Evolutionary conservation across 768 basidiomycete genomes (phyloP).

Genomic region (Hypsizygus marmoreus): DNA sequence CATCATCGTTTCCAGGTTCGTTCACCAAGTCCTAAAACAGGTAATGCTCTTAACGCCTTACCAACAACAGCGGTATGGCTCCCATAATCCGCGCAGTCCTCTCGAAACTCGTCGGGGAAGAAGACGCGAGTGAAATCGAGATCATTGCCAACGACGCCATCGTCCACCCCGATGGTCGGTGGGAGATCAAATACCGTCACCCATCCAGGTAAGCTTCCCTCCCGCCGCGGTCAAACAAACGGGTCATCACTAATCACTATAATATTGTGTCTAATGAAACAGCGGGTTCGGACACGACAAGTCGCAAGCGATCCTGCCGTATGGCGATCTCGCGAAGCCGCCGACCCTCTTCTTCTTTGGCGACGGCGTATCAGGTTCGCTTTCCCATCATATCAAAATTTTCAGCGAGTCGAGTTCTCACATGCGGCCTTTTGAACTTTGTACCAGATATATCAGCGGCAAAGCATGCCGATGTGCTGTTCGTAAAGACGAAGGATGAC

Average conservation of each 20-base stretch:
- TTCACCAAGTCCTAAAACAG: conserved; percentile 4
- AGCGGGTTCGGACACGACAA: conserved; percentile 96
- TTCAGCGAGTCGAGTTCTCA: not conserved
- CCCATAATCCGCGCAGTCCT: conserved; percentile 92
- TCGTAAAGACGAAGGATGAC: conserved; percentile 80
- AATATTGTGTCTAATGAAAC: not conserved
- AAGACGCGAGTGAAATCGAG: conserved; percentile 74
- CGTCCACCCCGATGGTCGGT: conserved; percentile 62
- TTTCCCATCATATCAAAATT: not conserved
- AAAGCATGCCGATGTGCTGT: conserved; percentile 88
- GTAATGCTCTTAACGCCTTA: not conserved
- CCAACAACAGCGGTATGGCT: conserved; percentile 75
- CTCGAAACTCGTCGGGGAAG: conserved; percentile 74
- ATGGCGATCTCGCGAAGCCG: conserved; percentile 64
- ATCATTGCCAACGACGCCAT: conserved; percentile 93
- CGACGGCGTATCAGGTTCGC: conserved; percentile 90
- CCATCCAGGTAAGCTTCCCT: conserved; percentile 67
- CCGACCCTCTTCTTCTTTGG: conserved; percentile 96
- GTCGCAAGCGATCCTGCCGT: conserved; percentile 90
- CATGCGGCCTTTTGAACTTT: conserved; percentile 3
- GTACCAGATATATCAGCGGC: conserved; percentile 97
- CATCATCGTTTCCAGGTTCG: conserved; percentile 88
- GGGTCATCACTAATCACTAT: not conserved
- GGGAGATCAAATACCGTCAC: conserved; percentile 87
- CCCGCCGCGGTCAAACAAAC: not conserved